phyloP scores from a whole-genome alignment of 164 flowering plant genomes.

The Berberis vulgaris region DNA sequence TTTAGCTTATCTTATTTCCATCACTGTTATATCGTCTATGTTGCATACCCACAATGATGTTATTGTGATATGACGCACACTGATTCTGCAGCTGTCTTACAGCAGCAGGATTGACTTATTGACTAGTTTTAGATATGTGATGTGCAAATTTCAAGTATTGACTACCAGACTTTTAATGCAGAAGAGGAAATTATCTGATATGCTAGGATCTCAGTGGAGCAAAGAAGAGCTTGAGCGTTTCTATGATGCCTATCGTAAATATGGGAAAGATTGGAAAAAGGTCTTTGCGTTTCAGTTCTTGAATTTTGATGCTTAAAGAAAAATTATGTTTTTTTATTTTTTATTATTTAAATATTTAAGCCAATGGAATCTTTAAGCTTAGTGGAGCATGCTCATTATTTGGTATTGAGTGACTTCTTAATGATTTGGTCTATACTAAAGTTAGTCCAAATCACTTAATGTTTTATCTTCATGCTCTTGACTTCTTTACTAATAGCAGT shows the following conservation, averaged over 20 bases:
- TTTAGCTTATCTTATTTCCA: too few relatives aligned
- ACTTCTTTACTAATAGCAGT: constrained; percentile 5
- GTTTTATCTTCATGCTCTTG: too few relatives aligned
- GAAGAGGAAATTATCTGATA: constrained; percentile 80
- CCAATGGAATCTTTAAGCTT: too few relatives aligned
- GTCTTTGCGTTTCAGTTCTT: constrained; percentile 18
- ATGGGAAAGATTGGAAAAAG: constrained; percentile 94
- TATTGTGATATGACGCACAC: background rate
- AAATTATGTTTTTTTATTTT: too few relatives aligned
- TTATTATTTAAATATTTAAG: too few relatives aligned
- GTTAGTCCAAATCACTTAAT: too few relatives aligned
- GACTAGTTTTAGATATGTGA: too few relatives aligned
- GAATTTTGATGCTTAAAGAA: background rate
- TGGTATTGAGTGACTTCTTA: too few relatives aligned
- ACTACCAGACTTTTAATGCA: constrained; percentile 14
- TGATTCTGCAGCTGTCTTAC: background rate
- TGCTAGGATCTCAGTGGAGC: constrained; percentile 88
- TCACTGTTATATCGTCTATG: too few relatives aligned
- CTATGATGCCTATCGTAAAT: constrained; percentile 76
- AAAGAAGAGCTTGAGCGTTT: constrained; percentile 77
- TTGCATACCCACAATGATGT: background rate
- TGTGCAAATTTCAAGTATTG: background rate
- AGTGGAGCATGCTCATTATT: too few relatives aligned
- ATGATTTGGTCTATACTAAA: too few relatives aligned
- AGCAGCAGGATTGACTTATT: background rate